These are phyloP conservation scores for Neolentinus lepideus DNA, from an alignment of 1,284 basidiomycete species.

Conservation along the genomic window DNA sequence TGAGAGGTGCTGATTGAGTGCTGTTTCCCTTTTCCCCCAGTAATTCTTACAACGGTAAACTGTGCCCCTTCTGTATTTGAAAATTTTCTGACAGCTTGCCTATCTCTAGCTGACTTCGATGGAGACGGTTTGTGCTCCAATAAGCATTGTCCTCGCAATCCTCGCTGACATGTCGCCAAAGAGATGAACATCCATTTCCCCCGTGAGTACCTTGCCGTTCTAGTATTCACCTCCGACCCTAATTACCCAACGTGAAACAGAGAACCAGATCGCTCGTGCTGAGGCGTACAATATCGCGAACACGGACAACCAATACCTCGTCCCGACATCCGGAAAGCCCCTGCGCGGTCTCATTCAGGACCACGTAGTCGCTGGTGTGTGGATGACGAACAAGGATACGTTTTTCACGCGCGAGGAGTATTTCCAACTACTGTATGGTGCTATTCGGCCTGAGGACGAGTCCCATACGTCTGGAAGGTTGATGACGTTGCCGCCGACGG, in stretches of 20 bases:
- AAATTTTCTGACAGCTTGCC: too few species aligned
- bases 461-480: constrained; percentile 64
- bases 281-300: constrained; percentile 95
- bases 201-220: constrained; percentile 48
- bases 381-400: constrained; percentile 97
- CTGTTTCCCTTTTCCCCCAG: constrained; percentile 28
- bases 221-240: background rate
- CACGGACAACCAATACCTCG: constrained; percentile 98
- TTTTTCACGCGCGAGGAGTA: constrained; percentile 97
- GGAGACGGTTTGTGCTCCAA: constrained; percentile 70
- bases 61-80: background rate
- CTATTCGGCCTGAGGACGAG: constrained; percentile 84
- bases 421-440: constrained; percentile 94
- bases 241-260: constrained; percentile 27
- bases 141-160: background rate
- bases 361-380: constrained; percentile 97
- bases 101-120: constrained; percentile 86
- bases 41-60: constrained; percentile 93
- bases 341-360: constrained; percentile 98
- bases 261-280: constrained; percentile 89
- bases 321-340: constrained; percentile 97
- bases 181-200: constrained; percentile 99
- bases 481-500: constrained; percentile 82
- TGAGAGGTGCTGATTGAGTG: constrained; percentile 3
- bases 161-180: constrained; percentile 22